Base-by-base conservation (phyloP, 805 yeast genomes). In the Naumovozyma baii region DNA sequence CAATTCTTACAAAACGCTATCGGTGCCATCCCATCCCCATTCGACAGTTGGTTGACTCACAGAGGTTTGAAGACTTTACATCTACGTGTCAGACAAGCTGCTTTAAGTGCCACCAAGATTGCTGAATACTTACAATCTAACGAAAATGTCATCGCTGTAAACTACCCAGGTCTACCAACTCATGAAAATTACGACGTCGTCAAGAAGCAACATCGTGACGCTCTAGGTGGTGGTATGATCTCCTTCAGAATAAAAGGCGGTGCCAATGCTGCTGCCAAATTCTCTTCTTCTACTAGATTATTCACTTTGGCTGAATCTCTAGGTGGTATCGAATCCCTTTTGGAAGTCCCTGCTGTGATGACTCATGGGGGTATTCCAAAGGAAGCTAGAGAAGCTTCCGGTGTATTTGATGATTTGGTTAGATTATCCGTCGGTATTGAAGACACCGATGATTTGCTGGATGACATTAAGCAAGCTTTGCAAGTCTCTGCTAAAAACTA, bases 41-140 rank as follows among this genome's bases (percentile, higher is more conserved):
- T 85, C 61, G 95, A 86, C 66, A 74, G 86, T 32, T 85, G 94
- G 94, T 78, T 84, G 62, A 88, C 94, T 40, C 95, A 84, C 71
- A 74, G 95, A 62, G 95, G 95, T 57, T 71, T 85, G 57, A 85
- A 83, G 72, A 85, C 95, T 32, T 70, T 84, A 57, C 92, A 83
- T 57, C 69, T 85, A 64, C 75, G 95, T 62, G 81, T 76, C 31
- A 72, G 75, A 55, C 83, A 80, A 52, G 80, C 92, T 31, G 64
- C 85, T 33, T 50, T 54, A 39, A 72, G 73, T 39, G 95, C 95
- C 20, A 72, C 66, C 50, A 70, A 71, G 51, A 77, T 85, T 50
- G 84, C 95, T 38, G 73, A 80, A 63, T 75, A 62, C 59, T 72
- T 85, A 58, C 43, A 50, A 18, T 39, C 59, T 13, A 71, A 72